phyloP scores from a whole-genome alignment of 148 eudicot genomes.

The Persicaria tinctoria region DNA sequence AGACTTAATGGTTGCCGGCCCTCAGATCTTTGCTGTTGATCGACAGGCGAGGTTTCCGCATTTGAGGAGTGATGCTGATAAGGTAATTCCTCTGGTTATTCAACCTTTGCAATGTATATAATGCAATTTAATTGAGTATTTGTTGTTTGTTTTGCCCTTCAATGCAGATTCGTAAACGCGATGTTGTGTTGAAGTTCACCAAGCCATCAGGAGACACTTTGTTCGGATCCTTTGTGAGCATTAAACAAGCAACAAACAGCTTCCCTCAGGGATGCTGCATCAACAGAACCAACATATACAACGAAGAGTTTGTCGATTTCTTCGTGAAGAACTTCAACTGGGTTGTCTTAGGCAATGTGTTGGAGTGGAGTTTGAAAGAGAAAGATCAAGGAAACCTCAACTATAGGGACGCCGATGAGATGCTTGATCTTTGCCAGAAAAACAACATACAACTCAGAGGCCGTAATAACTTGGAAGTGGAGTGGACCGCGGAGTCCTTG shows the following conservation, averaged over 20 bases:
- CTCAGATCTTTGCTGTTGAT: conserved; percentile 80
- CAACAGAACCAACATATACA: too few relatives aligned
- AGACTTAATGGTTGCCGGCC: conserved; percentile 73
- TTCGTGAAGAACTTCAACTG: conserved; percentile 72
- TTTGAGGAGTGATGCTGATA: conserved; percentile 53
- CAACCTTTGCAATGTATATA: too few relatives aligned
- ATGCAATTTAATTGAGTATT: not conserved
- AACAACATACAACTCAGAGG: conserved; percentile 65
- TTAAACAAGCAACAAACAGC: conserved; percentile 62
- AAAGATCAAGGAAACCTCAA: conserved; percentile 58
- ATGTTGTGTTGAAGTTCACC: conserved; percentile 55
- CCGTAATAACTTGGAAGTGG: conserved; percentile 91
- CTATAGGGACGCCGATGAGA: conserved; percentile 74
- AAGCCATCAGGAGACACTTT: conserved; percentile 22
- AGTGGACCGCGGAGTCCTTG: conserved; percentile 54
- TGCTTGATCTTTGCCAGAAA: conserved; percentile 47
- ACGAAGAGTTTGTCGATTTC: conserved; percentile 76
- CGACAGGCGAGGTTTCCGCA: conserved; percentile 54
- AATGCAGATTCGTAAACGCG: conserved; percentile 79
- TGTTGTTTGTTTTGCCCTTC: not conserved
- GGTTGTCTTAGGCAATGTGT: conserved; percentile 82
- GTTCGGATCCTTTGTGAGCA: conserved; percentile 40
- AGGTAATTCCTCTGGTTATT: conserved; percentile 31
- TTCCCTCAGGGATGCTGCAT: conserved; percentile 77
- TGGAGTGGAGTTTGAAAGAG: conserved; percentile 93